Percentiles rank a stretch among this genome's conserved stretches.
These are phyloP conservation scores for Allomyces macrogynus DNA, from an alignment of 192 early-diverging fungal genomes.

Conservation along the genomic window DNA sequence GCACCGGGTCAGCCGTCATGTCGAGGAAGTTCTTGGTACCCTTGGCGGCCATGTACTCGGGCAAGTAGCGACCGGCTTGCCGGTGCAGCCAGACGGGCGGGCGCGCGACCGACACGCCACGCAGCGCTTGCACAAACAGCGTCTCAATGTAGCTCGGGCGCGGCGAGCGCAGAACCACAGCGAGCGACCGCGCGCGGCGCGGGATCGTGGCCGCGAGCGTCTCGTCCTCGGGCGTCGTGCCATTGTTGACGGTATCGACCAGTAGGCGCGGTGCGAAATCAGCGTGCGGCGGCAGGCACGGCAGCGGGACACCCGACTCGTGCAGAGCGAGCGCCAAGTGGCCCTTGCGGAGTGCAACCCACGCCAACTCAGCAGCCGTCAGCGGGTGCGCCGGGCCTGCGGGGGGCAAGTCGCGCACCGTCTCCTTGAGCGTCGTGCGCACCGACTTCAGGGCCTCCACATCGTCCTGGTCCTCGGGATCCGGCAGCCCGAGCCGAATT, in stretches of 20 bases:
- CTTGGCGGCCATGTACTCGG: constrained; percentile 34
- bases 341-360: not conserved
- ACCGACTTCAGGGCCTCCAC: too few species aligned
- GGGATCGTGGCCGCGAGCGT: not conserved
- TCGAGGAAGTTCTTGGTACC: constrained; percentile 79
- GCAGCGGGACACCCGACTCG: not conserved
- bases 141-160: not conserved
- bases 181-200: not conserved
- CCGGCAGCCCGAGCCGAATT: not conserved
- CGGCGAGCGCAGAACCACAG: not conserved
- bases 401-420: not conserved
- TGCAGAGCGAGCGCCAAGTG: not conserved
- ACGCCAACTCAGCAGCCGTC: not conserved
- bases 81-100: constrained; percentile 96
- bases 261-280: not conserved
- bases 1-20: constrained; percentile 75
- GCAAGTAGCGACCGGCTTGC: constrained; percentile 91
- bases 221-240: not conserved
- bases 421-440: too few species aligned
- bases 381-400: not conserved
- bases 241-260: not conserved
- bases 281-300: not conserved
- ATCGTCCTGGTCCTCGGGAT: not conserved
- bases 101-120: constrained; percentile 38
- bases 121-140: constrained; percentile 10